Conservation (phyloP, 495 filamentous ascomycete genomes). For the Lophium mytilinum region DNA sequence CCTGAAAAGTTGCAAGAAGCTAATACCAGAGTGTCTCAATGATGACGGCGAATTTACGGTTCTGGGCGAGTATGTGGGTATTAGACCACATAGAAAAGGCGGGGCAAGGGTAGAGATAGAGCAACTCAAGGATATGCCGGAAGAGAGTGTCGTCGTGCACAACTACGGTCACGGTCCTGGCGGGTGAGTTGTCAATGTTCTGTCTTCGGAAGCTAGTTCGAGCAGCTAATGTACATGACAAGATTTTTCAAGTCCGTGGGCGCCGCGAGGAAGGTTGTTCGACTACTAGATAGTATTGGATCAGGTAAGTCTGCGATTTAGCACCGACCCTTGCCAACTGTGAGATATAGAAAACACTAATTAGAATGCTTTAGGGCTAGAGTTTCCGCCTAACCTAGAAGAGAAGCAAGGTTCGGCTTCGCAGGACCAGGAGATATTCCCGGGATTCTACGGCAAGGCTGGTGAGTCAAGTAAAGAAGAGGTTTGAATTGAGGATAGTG, state of each 20-base stretch:
- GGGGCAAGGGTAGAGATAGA: not conserved
- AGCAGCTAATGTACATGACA: not conserved
- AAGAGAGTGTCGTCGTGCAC: not conserved
- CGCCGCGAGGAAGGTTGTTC: not conserved
- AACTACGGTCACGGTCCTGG: not conserved
- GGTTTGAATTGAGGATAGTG: too few species aligned
- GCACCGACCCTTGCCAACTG: too few species aligned
- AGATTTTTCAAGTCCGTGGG: not conserved
- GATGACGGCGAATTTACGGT: not conserved
- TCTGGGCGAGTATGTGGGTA: not conserved
- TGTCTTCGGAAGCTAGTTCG: too few species aligned
- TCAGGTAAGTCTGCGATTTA: not conserved
- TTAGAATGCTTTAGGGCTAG: too few species aligned
- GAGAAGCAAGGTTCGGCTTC: too few species aligned
- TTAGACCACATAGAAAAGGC: not conserved
- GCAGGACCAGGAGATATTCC: too few species aligned
- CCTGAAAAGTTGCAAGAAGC: not conserved
- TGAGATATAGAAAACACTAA: too few species aligned
- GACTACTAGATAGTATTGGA: not conserved
- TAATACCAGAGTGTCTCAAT: not conserved
- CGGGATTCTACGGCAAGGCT: too few species aligned
- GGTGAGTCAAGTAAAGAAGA: too few species aligned
- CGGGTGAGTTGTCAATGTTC: not conserved
- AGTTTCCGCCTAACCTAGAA: too few species aligned
- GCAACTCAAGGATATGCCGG: not conserved